These are phyloP conservation scores for Cicer pinnatifidum DNA, from an alignment of 306 rosid genomes.

Conservation along the genomic window DNA sequence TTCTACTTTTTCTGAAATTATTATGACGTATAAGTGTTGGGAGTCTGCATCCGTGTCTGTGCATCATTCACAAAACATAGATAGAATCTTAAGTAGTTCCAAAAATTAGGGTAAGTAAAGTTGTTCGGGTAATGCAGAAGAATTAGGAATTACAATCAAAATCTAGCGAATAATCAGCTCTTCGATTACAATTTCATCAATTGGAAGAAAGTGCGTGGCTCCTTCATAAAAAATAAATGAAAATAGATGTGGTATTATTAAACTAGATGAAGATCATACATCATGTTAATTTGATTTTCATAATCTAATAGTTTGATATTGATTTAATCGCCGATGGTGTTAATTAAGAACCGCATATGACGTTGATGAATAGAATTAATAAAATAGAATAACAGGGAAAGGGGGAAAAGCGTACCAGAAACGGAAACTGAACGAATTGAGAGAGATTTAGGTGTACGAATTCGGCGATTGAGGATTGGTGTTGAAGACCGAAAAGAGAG, in stretches of 20 bases:
- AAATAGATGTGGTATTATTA: too few species aligned
- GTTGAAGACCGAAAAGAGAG: constrained; percentile 54
- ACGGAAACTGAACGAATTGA: constrained; percentile 74
- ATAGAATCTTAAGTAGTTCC: constrained; percentile 7
- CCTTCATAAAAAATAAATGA: too few species aligned
- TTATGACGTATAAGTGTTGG: too few species aligned
- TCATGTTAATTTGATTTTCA: too few species aligned
- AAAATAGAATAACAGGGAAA: not conserved
- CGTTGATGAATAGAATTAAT: not conserved
- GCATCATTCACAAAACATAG: not conserved
- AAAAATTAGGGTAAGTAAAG: constrained; percentile 16
- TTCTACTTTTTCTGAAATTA: too few species aligned
- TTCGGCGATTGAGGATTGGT: constrained; percentile 46
- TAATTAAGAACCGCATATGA: not conserved
- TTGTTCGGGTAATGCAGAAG: not conserved
- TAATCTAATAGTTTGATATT: not conserved
- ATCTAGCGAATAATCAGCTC: not conserved
- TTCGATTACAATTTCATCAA: too few species aligned
- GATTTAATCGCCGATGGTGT: not conserved
- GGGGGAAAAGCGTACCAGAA: constrained; percentile 53
- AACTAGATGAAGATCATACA: too few species aligned
- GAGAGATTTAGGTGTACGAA: constrained; percentile 37
- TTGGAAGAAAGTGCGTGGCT: too few species aligned
- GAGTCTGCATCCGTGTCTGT: too few species aligned
- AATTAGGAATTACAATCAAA: not conserved